phyloP scores from a whole-genome alignment of 768 basidiomycete species.

The Lactarius quietus region DNA sequence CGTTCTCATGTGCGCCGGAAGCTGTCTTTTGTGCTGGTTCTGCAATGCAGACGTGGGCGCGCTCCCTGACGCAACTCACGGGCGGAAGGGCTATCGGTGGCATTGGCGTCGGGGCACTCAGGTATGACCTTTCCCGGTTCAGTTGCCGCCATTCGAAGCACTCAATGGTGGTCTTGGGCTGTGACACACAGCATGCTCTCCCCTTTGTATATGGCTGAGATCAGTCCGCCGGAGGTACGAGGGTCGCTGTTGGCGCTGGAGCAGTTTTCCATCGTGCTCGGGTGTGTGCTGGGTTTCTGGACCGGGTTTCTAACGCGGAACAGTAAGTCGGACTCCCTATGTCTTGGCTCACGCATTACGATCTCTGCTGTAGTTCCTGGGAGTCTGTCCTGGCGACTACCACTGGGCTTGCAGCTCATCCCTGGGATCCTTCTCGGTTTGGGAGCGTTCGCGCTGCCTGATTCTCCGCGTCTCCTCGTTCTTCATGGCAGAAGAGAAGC shows the following conservation, averaged over 20 bases:
- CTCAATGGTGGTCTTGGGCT: conserved; percentile 9
- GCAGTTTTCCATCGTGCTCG: conserved; percentile 76
- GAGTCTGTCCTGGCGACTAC: conserved; percentile 73
- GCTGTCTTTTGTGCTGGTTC: conserved; percentile 74
- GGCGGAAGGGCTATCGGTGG: conserved; percentile 75
- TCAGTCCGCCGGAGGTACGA: conserved; percentile 73
- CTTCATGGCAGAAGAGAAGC: conserved; percentile 53
- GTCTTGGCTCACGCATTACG: neutral
- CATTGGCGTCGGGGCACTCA: conserved; percentile 62
- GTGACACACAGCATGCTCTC: conserved; percentile 57
- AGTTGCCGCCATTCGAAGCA: neutral
- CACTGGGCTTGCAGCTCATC: conserved; percentile 65
- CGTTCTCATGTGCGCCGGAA: conserved; percentile 27
- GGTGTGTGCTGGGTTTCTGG: conserved; percentile 84
- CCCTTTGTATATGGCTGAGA: conserved; percentile 81
- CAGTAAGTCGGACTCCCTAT: conserved; percentile 39
- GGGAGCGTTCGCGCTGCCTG: conserved; percentile 57
- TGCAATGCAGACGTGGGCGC: conserved; percentile 60
- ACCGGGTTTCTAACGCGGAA: conserved; percentile 68
- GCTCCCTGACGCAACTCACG: conserved; percentile 52
- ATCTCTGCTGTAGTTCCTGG: conserved; percentile 45
- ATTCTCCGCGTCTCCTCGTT: conserved; percentile 59
- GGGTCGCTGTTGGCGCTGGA: conserved; percentile 79
- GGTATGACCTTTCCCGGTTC: conserved; percentile 37
- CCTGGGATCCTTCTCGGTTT: conserved; percentile 64